Evolutionary conservation across 2,329 filamentous ascomycete genomes (phyloP), one percentile per base, ranked within the genome.

Genomic region (Neopestalotiopsis sp.): DNA sequence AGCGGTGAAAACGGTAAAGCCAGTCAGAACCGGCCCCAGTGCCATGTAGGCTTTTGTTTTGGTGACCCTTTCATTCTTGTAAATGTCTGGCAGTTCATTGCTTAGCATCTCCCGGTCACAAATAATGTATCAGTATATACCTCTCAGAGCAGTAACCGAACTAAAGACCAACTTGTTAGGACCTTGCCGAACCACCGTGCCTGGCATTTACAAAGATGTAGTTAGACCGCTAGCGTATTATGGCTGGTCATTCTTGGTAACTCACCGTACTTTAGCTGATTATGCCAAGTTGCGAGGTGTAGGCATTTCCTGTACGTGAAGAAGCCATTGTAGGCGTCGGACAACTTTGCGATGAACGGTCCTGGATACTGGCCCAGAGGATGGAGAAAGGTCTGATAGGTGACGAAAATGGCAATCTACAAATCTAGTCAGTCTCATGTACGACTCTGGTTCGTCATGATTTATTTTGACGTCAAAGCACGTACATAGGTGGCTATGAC

Each of bases 121-220:
- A 17, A n/a, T 0, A 4, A 5, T 17, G 5, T 38, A 13, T 1
- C n/a, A 17, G 32, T 20, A n/a, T 45, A 34, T 13, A 65, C 62
- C 62, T 10, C 45, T 24, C 6, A 73, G 66, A 30, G 73, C 73
- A 24, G 64, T 70, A 14, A 57, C 59, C 2, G 73, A 70, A 34
- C 71, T 73, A 61, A 74, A 73, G 13, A 74, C 68, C 2, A 74
- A 70, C 32, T 70, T 72, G 49, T 74, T 71, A 3, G 73, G 72
- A 5, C 72, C 70, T 24, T 70, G 65, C 20, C 72, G 63, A 6
- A 74, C 32, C 3, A 73, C 71, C 1, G 70, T 61, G 13, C 72
- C 72, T 64, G 70, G 1, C 10, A 38, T 7, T 38, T 6, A 38
- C 17, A 63, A 66, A 49, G 6, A 10, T 4, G 12, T 45, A 2